Percentiles rank a stretch among this genome's conserved stretches.
Evolutionary conservation across 495 filamentous ascomycete species (phyloP).

Genomic region (Margaritispora aquatica): DNA sequence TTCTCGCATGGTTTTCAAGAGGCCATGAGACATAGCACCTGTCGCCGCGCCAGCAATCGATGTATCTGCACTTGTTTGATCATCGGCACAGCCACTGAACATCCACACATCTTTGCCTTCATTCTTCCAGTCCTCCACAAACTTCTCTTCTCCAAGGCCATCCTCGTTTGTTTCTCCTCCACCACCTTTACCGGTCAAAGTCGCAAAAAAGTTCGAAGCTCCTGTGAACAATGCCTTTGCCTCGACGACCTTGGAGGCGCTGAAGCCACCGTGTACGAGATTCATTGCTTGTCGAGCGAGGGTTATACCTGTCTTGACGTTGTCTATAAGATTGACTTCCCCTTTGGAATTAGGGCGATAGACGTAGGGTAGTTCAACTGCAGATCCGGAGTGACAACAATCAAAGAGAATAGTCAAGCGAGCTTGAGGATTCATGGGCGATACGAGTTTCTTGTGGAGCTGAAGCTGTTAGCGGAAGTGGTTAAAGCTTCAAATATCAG

Average conservation of each 20-base stretch:
- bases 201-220: slow-evolving; percentile 47
- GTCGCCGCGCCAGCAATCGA: slow-evolving; percentile 43
- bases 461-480: slow-evolving; percentile 7
- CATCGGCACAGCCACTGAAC: slow-evolving; percentile 54
- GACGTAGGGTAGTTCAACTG: slow-evolving; percentile 52
- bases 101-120: slow-evolving; percentile 53
- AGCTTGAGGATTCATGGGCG: slow-evolving; percentile 40
- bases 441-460: slow-evolving; percentile 48
- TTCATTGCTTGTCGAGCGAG: slow-evolving; percentile 38
- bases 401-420: slow-evolving; percentile 54
- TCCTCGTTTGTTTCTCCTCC: slow-evolving; percentile 36
- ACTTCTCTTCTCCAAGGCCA: slow-evolving; percentile 44
- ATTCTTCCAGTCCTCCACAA: slow-evolving; percentile 42
- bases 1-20: slow-evolving; percentile 45
- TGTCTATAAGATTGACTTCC: slow-evolving; percentile 49
- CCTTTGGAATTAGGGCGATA: slow-evolving; percentile 49
- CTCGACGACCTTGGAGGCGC: slow-evolving; percentile 39
- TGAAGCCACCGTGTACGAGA: slow-evolving; percentile 49
- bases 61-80: slow-evolving; percentile 55
- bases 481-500: not conserved
- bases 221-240: slow-evolving; percentile 47
- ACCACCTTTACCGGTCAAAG: slow-evolving; percentile 35
- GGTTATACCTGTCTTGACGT: slow-evolving; percentile 43
- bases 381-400: slow-evolving; percentile 58
- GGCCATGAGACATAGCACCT: slow-evolving; percentile 56